Evolutionary conservation across 371 early-diverging fungal species (phyloP).

Genomic region (Mortierella sp.): DNA sequence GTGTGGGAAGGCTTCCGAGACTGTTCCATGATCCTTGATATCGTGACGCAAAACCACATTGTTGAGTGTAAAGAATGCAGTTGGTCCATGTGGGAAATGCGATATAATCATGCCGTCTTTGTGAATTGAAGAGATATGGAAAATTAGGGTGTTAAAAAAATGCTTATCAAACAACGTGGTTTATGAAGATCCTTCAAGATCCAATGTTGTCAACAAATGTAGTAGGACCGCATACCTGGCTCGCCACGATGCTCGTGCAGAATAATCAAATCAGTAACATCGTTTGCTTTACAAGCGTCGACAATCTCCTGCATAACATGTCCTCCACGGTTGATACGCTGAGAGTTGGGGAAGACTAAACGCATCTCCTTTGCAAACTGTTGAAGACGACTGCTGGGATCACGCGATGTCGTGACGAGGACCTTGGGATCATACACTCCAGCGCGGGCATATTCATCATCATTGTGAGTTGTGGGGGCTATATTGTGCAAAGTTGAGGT

Average conservation of each 20-base stretch:
- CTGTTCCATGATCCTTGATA: slow-evolving; percentile 94
- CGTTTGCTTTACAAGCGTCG: slow-evolving; percentile 94
- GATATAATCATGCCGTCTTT: slow-evolving; percentile 94
- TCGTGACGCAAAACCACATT: slow-evolving; percentile 98
- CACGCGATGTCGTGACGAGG: slow-evolving; percentile 97
- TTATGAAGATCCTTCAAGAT: too few species aligned
- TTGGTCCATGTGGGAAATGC: slow-evolving; percentile 99
- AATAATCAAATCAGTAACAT: slow-evolving; percentile 97
- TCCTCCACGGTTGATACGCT: slow-evolving; percentile 97
- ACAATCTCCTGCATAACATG: slow-evolving; percentile 97
- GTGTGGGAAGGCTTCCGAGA: slow-evolving; percentile 96
- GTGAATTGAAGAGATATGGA: not conserved
- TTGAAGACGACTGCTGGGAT: slow-evolving; percentile 93
- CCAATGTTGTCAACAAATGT: too few species aligned
- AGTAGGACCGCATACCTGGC: slow-evolving; percentile 73
- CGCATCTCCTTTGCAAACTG: slow-evolving; percentile 99
- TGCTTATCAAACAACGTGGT: not conserved
- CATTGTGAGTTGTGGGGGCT: slow-evolving; percentile 87
- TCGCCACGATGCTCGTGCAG: slow-evolving; percentile 98
- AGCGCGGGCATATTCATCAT: slow-evolving; percentile 97
- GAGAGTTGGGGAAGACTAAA: slow-evolving; percentile 96
- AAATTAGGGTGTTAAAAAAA: not conserved
- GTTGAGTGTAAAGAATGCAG: slow-evolving; percentile 97
- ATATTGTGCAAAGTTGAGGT: not conserved
- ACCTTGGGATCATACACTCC: slow-evolving; percentile 96